Evolutionary conservation across 129 eudicot species (phyloP).

Genomic region (Pulicaria dysenterica): DNA sequence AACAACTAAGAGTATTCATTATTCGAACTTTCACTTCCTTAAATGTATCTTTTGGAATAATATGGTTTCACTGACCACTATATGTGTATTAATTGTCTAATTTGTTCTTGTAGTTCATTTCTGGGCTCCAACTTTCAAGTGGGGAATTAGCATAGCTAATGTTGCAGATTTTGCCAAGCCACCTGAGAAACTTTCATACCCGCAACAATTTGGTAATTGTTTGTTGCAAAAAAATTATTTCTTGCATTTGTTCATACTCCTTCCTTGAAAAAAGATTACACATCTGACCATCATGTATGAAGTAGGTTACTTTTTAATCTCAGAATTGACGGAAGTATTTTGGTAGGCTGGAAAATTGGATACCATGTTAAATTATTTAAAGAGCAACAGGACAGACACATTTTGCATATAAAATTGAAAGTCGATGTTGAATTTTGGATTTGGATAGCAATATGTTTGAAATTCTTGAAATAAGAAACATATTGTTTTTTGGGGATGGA

Average conservation of each 20-base stretch:
- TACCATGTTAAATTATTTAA: background rate
- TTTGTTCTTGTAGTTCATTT: constrained; percentile 72
- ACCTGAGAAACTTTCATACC: constrained; percentile 95
- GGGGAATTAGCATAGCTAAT: constrained; percentile 97
- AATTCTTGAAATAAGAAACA: background rate
- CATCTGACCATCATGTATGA: background rate
- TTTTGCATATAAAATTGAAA: constrained; percentile 4
- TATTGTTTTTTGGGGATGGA: background rate
- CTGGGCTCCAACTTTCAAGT: constrained; percentile 99
- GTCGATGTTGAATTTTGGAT: background rate
- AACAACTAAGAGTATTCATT: background rate
- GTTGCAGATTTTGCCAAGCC: constrained; percentile 90
- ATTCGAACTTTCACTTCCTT: background rate
- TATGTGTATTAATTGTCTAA: background rate
- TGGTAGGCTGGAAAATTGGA: background rate
- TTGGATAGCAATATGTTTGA: constrained; percentile 13
- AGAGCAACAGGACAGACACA: background rate
- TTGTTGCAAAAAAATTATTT: background rate
- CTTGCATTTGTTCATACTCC: constrained; percentile 7
- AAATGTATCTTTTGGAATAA: background rate
- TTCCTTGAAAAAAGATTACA: background rate
- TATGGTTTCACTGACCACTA: background rate
- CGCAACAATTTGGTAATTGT: constrained; percentile 86
- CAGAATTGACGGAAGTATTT: background rate
- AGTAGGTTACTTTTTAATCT: constrained; percentile 2